Evolutionary conservation across 805 yeast genomes (phyloP).

Genomic region (Candida pseudoglaebosa): DNA sequence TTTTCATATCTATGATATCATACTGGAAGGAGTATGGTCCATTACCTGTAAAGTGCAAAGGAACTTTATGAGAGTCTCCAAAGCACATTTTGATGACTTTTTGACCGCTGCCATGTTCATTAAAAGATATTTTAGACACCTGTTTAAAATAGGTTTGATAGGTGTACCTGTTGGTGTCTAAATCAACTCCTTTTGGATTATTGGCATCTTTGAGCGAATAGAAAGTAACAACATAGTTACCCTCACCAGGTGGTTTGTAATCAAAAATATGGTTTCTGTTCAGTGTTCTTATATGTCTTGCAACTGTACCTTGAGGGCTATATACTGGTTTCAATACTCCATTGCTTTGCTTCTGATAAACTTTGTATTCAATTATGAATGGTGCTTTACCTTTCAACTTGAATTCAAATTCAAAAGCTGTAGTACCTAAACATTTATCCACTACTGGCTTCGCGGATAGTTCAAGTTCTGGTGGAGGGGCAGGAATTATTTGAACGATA

Average conservation of each 20-base stretch:
- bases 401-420: conserved; percentile 69
- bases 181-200: conserved; percentile 23
- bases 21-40: conserved; percentile 74
- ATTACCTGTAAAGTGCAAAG: conserved; percentile 68
- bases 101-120: conserved; percentile 12
- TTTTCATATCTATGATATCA: conserved; percentile 51
- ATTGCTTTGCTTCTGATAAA: conserved; percentile 43
- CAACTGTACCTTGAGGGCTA: conserved; percentile 26
- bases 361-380: conserved; percentile 60
- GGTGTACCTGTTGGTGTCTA: conserved; percentile 41
- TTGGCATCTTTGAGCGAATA: conserved; percentile 54
- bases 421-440: conserved; percentile 89
- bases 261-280: conserved; percentile 35
- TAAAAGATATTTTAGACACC: conserved; percentile 46
- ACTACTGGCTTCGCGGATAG: conserved; percentile 56
- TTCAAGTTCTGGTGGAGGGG: conserved; percentile 36
- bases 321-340: conserved; percentile 30
- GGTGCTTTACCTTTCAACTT: conserved; percentile 82
- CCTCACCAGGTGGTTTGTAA: conserved; percentile 77
- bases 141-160: conserved; percentile 71
- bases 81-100: conserved; percentile 25
- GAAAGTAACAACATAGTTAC: conserved; percentile 74
- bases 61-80: conserved; percentile 33
- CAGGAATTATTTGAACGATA: conserved; percentile 40
- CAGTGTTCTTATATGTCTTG: conserved; percentile 26